A percentile compares a stretch with the other conserved stretches of the same genome.
Evolutionary conservation across 164 flowering plant species (phyloP).

Genomic region (Umbellularia californica): DNA sequence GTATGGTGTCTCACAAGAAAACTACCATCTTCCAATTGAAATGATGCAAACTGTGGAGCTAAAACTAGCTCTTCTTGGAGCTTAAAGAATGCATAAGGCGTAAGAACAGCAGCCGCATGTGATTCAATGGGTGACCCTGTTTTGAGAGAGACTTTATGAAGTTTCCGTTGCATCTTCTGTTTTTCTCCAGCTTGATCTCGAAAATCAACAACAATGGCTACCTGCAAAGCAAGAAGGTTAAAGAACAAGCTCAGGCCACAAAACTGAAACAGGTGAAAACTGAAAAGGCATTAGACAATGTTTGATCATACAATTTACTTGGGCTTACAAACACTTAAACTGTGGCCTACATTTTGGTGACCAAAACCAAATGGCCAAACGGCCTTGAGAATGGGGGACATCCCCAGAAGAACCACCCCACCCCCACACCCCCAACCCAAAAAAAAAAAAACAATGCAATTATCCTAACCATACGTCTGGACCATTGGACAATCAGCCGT

Average conservation of each 20-base stretch:
- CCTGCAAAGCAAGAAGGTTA: slow-evolving; percentile 28
- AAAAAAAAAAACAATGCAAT: not conserved
- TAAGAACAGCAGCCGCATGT: slow-evolving; percentile 70
- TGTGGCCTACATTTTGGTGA: not conserved
- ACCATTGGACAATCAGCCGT: not conserved
- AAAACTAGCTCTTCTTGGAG: slow-evolving; percentile 72
- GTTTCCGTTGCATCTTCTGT: slow-evolving; percentile 49
- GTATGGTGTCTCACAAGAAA: slow-evolving; percentile 76
- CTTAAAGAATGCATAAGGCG: slow-evolving; percentile 68
- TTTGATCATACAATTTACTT: not conserved
- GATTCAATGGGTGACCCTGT: slow-evolving; percentile 83
- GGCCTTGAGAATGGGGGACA: not conserved
- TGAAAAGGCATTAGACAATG: not conserved
- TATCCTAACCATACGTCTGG: not conserved
- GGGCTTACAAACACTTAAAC: not conserved
- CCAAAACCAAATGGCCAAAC: not conserved
- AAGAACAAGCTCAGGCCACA: slow-evolving; percentile 10
- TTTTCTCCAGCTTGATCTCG: slow-evolving; percentile 45
- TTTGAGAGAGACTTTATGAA: slow-evolving; percentile 51
- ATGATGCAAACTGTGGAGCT: slow-evolving; percentile 77
- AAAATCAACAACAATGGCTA: slow-evolving; percentile 44
- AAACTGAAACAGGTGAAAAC: not conserved
- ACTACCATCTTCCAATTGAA: slow-evolving; percentile 48
- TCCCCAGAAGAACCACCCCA: too few species aligned
- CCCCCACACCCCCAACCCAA: not conserved